phyloP scores from a whole-genome alignment of 73 alveolate genomes.

The Breviolum minutum region DNA sequence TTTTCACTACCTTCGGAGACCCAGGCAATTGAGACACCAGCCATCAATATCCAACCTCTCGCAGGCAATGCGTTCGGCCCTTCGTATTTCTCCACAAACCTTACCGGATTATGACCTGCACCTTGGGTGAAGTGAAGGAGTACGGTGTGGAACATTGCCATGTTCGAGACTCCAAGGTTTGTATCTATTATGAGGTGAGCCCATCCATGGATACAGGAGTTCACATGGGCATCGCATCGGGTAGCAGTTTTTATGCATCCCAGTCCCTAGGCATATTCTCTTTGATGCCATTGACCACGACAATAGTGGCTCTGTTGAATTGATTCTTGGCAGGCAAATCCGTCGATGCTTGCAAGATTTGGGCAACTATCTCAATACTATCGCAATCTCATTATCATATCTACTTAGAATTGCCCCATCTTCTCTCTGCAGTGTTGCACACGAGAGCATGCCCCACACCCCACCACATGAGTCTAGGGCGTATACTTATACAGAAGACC shows the following conservation, averaged over 20 bases:
- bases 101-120: slow-evolving; percentile 82
- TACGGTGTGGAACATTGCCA: neutral
- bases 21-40: neutral
- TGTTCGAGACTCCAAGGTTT: neutral
- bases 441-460: too few species aligned
- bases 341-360: too few species aligned
- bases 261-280: neutral
- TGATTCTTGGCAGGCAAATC: slow-evolving; percentile 9
- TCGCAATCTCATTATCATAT: too few species aligned
- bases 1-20: too few species aligned
- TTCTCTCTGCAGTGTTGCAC: too few species aligned
- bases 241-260: neutral
- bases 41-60: too few species aligned
- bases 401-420: too few species aligned
- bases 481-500: too few species aligned
- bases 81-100: slow-evolving; percentile 80
- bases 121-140: neutral
- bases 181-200: neutral
- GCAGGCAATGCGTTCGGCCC: slow-evolving; percentile 73
- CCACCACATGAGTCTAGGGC: too few species aligned
- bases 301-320: slow-evolving; percentile 70
- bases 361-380: too few species aligned
- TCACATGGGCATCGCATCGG: neutral
- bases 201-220: neutral
- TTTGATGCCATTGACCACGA: slow-evolving; percentile 89